These are phyloP conservation scores for Tricholoma sp. DNA, from an alignment of 768 basidiomycete genomes.

Conservation along the genomic window DNA sequence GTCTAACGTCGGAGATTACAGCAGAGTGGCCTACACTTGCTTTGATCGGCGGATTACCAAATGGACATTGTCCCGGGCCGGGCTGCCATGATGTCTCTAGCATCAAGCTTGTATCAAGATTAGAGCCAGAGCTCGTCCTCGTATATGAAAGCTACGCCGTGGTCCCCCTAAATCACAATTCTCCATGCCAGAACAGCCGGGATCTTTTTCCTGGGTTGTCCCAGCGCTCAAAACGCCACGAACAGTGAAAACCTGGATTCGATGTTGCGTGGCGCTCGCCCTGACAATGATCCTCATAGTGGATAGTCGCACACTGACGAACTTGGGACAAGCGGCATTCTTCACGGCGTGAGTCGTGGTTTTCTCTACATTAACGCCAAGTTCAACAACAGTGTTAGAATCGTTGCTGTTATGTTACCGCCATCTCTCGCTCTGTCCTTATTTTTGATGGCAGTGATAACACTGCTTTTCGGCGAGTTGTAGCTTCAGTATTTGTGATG, in stretches of 20 bases:
- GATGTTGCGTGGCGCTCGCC: constrained; percentile 31
- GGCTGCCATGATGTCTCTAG: background rate
- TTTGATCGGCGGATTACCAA: no score
- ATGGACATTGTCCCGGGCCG: no score
- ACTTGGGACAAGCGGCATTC: constrained; percentile 38
- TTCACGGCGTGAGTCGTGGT: constrained; percentile 29
- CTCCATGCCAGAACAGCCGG: constrained; percentile 11
- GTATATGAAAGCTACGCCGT: background rate
- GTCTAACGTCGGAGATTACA: no score
- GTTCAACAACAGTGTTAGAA: constrained; percentile 16
- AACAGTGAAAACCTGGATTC: constrained; percentile 35
- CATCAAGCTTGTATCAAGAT: no score
- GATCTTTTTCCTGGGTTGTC: constrained; percentile 27
- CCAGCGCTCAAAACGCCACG: constrained; percentile 29
- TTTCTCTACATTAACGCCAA: background rate
- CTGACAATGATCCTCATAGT: constrained; percentile 33
- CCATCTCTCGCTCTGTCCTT: constrained; percentile 35
- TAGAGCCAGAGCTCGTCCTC: background rate
- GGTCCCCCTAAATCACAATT: background rate
- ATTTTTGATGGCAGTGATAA: constrained; percentile 29
- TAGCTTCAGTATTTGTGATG: background rate
- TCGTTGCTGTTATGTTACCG: constrained; percentile 35
- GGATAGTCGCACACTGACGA: constrained; percentile 21
- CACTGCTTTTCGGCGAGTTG: constrained; percentile 29
- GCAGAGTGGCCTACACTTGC: no score